Evolutionary conservation across 805 yeast species (phyloP).

Genomic region (Metschnikowia hibisci): DNA sequence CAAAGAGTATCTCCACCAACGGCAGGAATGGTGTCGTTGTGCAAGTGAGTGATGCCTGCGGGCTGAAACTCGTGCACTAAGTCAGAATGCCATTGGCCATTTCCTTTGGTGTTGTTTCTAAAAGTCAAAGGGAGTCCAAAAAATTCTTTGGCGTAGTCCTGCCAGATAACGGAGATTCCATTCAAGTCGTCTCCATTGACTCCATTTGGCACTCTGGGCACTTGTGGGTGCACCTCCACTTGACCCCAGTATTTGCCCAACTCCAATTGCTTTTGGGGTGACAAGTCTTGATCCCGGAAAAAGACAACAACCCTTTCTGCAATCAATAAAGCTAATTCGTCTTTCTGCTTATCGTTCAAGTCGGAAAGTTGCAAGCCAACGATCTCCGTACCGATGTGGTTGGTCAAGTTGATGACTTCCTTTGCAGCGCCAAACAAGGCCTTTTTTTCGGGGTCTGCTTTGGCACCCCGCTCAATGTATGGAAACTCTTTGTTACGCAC

Average conservation of each 20-base stretch:
- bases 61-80: constrained; percentile 55
- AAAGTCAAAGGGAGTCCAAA: constrained; percentile 24
- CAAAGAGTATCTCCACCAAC: constrained; percentile 58
- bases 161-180: constrained; percentile 33
- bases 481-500: constrained; percentile 24
- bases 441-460: constrained; percentile 30
- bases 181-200: constrained; percentile 13
- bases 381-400: constrained; percentile 30
- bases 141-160: constrained; percentile 24
- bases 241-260: constrained; percentile 31
- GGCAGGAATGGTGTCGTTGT: constrained; percentile 46
- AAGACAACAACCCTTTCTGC: constrained; percentile 31
- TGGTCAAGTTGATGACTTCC: constrained; percentile 27
- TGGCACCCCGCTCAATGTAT: constrained; percentile 25
- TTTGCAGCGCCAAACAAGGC: constrained; percentile 31
- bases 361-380: constrained; percentile 29
- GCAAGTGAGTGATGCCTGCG: constrained; percentile 52
- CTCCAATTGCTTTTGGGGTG: constrained; percentile 29
- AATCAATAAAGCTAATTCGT: constrained; percentile 29
- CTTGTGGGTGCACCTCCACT: constrained; percentile 23
- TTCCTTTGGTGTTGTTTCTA: constrained; percentile 24
- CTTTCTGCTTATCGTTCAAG: constrained; percentile 26
- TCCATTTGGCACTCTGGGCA: constrained; percentile 16
- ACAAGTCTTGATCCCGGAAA: constrained; percentile 29
- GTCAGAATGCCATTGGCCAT: constrained; percentile 42